phyloP scores from a whole-genome alignment of 2,329 filamentous ascomycete species.

The Gaeumannomyces sp. region DNA sequence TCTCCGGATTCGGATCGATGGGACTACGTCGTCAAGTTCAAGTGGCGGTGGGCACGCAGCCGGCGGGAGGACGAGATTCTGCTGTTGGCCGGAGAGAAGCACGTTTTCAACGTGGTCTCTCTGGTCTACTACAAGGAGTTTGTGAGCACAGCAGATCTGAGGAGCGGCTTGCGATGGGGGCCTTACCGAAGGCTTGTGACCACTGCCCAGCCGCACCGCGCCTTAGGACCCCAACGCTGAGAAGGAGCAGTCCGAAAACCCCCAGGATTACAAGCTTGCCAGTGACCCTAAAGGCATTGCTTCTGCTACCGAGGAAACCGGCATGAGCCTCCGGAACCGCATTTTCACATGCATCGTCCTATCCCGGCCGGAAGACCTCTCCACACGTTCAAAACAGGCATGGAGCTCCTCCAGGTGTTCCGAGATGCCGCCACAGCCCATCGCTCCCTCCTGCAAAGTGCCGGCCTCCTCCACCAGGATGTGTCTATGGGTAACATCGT shows the following conservation, averaged over 20 bases:
- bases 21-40: slow-evolving; percentile 26
- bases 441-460: slow-evolving; percentile 25
- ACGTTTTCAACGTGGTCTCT: slow-evolving; percentile 22
- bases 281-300: background rate
- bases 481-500: slow-evolving; percentile 33
- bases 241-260: background rate
- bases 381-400: slow-evolving; percentile 20
- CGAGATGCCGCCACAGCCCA: slow-evolving; percentile 31
- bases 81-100: slow-evolving; percentile 21
- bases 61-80: slow-evolving; percentile 28
- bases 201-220: background rate
- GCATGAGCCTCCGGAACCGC: background rate
- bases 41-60: slow-evolving; percentile 26
- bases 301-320: background rate
- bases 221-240: background rate
- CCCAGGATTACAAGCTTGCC: background rate
- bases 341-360: background rate
- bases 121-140: slow-evolving; percentile 22
- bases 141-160: slow-evolving; percentile 21
- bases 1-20: slow-evolving; percentile 19
- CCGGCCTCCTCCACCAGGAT: slow-evolving; percentile 29
- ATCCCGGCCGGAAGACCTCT: slow-evolving; percentile 20
- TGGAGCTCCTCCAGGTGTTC: slow-evolving; percentile 27
- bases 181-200: slow-evolving; percentile 15
- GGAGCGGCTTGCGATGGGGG: slow-evolving; percentile 19